Base-by-base conservation (phyloP, 2,329 filamentous ascomycete species). In the Aspergillus sp. region DNA sequence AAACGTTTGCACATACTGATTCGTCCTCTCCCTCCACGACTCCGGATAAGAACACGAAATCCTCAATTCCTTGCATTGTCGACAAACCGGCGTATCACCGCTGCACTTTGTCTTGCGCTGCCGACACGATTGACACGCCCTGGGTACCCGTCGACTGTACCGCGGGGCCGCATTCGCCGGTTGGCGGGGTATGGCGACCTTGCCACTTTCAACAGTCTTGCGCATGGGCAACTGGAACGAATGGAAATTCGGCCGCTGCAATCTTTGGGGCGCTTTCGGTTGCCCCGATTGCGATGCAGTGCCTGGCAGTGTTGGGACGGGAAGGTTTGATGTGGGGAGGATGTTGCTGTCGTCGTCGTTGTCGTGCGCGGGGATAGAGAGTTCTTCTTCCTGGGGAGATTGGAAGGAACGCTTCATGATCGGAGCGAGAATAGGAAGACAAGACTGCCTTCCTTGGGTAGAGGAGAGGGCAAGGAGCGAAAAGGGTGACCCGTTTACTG, bases 51-150 rank as follows among this genome's bases (percentile, higher is more conserved):
- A 57, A 55, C 69, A 72, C 8, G 45, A 36, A 32, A 65, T 56
- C 38, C 62, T 61, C 36, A 68, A 55, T 38, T 70, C 66, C 45
- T 61, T 58, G 43, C 70, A 72, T 48, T 70, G 66, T 41, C 62
- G 54, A 47, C 70, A 72, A 32, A 61, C 52, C 2, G 70, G 70
- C 8, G 61, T 62, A 47, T 69, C 66, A 7, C 70, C 70, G 47
- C 63, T 67, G 51, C 70, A 72, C 56, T 71, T 72, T n/a, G 63
- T 70, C 52, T 72, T 72, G 12, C 68, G 57, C 41, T 62, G 59
- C 9, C 66, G 60, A 48, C 70, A 72, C 19, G 67, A 64, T 53
- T 70, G 66, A 42, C 70, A 72, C 9, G 69, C 69, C 40, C 62
- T 52, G n/a, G 62, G 57, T 29, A 65, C 62, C 27, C 63, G 62